Conservation (phyloP, 2,329 filamentous ascomycete species). For the Fusarium hainanense region DNA sequence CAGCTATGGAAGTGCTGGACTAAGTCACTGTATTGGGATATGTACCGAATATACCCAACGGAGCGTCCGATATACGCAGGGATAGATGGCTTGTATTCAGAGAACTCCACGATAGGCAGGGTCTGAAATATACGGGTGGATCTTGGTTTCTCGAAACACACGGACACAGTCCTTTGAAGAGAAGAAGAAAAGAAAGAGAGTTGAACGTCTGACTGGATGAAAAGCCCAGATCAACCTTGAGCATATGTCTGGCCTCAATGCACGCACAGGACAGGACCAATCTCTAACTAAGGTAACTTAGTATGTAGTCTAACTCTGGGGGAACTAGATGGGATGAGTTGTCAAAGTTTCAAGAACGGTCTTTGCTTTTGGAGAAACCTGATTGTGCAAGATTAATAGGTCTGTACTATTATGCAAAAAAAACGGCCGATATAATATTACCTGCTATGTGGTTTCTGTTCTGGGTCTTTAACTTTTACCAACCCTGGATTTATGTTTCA, state of each 20-base stretch:
- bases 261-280: constrained; percentile 1
- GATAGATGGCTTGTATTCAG: constrained; percentile 14
- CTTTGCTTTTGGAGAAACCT: constrained; percentile 17
- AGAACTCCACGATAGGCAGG: constrained; percentile 13
- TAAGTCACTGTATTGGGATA: constrained; percentile 10
- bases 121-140: constrained; percentile 3
- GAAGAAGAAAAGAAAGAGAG: background rate
- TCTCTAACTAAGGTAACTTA: background rate
- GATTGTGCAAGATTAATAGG: constrained; percentile 36
- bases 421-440: constrained; percentile 9
- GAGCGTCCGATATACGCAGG: constrained; percentile 32
- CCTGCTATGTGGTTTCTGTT: background rate
- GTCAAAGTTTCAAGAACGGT: constrained; percentile 27
- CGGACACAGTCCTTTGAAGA: background rate
- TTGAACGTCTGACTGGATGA: constrained; percentile 9
- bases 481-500: constrained; percentile 1
- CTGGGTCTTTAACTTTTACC: background rate
- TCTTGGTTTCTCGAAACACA: background rate
- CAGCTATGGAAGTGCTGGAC: constrained; percentile 3
- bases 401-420: constrained; percentile 27
- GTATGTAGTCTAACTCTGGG: constrained; percentile 7
- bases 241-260: constrained; percentile 16
- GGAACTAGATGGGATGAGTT: constrained; percentile 40
- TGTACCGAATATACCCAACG: constrained; percentile 17
- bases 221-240: constrained; percentile 31